These are phyloP conservation scores for Chaetoceros tenuissimus DNA, from an alignment of 108 stramenopile species.

Conservation along the genomic window DNA sequence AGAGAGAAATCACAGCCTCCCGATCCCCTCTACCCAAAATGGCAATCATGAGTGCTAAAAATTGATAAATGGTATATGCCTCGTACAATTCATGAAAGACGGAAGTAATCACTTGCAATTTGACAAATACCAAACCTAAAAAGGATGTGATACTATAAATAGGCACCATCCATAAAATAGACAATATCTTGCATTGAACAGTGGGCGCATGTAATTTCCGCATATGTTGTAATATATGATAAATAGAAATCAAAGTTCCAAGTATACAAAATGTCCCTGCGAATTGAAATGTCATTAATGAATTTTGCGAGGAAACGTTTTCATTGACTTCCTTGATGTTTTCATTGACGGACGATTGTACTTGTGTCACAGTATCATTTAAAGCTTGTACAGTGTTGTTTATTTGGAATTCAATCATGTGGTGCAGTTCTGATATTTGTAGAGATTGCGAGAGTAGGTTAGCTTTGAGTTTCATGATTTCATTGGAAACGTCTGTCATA, in stretches of 20 bases:
- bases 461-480: background rate
- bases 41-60: slow-evolving; percentile 73
- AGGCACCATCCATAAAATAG: slow-evolving; percentile 87
- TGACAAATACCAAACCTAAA: slow-evolving; percentile 53
- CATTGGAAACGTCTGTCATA: background rate
- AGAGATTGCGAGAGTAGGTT: background rate
- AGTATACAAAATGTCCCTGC: slow-evolving; percentile 80
- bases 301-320: slow-evolving; percentile 16
- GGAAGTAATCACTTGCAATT: slow-evolving; percentile 45
- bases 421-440: background rate
- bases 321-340: background rate
- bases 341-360: background rate
- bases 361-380: background rate
- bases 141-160: slow-evolving; percentile 71
- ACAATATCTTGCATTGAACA: slow-evolving; percentile 76
- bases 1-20: slow-evolving; percentile 40
- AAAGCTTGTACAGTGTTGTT: background rate
- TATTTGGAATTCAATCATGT: background rate
- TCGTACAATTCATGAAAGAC: slow-evolving; percentile 78
- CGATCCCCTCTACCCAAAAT: slow-evolving; percentile 70
- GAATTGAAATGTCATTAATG: slow-evolving; percentile 48
- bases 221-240: slow-evolving; percentile 72
- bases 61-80: slow-evolving; percentile 72
- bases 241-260: slow-evolving; percentile 63
- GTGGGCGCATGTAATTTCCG: slow-evolving; percentile 73